phyloP scores from a whole-genome alignment of 441 rosid species.

The Erodium texanum region DNA sequence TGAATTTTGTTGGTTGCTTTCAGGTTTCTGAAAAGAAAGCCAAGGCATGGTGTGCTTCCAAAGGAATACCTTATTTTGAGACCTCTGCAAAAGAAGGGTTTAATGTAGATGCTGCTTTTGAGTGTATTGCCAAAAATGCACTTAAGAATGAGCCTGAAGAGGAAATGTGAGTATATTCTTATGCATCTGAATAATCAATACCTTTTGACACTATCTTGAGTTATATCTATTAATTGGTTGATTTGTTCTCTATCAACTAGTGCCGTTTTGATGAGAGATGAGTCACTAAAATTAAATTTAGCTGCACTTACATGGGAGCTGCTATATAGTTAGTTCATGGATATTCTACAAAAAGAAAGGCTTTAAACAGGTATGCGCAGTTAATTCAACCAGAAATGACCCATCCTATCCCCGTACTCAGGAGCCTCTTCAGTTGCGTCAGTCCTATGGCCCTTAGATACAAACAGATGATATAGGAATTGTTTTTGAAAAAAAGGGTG shows the following conservation, averaged over 20 bases:
- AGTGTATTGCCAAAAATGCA: slow-evolving; percentile 64
- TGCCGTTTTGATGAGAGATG: not conserved
- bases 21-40: slow-evolving; percentile 75
- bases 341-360: no score
- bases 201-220: not conserved
- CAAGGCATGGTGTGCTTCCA: slow-evolving; percentile 76
- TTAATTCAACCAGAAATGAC: no score
- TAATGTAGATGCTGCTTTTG: slow-evolving; percentile 66
- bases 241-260: not conserved
- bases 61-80: slow-evolving; percentile 73
- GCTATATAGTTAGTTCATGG: no score
- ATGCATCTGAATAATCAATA: not conserved
- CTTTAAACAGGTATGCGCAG: no score
- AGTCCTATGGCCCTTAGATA: not conserved
- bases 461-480: not conserved
- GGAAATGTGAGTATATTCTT: slow-evolving; percentile 43
- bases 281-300: not conserved
- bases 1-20: not conserved
- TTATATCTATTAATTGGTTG: not conserved
- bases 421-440: no score
- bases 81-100: slow-evolving; percentile 76
- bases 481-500: not conserved
- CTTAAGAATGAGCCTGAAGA: slow-evolving; percentile 78
- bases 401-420: no score
- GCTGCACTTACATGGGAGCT: not conserved